Base-by-base conservation (phyloP, 208 protist genomes). In the Tritrichomonas musculus region DNA sequence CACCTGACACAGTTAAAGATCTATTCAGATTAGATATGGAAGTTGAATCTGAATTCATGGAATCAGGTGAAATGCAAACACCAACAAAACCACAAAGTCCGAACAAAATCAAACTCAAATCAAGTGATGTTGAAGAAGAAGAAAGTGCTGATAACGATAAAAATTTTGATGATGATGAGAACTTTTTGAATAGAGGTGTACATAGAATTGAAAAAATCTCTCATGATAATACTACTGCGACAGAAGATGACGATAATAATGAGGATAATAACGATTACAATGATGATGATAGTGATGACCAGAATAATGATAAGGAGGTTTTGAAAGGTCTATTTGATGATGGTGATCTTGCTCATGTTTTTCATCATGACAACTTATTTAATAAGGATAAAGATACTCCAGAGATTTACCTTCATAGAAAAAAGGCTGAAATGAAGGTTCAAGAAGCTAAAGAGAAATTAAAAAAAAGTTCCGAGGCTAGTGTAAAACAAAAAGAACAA, bases 1-100 rank as follows among this genome's bases (percentile, higher is more conserved):
- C 97, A 77, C 92, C 95, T 39, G 49, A 65, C 27, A 96, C 97
- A 94, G 95, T 98, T 64, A 95, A 96, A 84, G 97, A 98, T 72
- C 95, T 97, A 49, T 97, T 98, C 93, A 95, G 97, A 44, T 66
- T 65, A 0, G 93, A 93, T 36, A n/a, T 65, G 39, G 72, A 41
- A 17, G 30, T 44, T 20, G 50, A 92, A 33, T 41, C 8, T 50
- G 82, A 69, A 39, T 92, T 60, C 82, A 66, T 57, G 9, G n/a
- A 92, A 92, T 33, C 27, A 77, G 69, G 27, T 30, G 17, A 69
- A 69, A 27, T 30, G 27, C 60, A 27, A 69, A 30, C 60, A 69
- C 27, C 20, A 69, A 69, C 60, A 69, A 69, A 27, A 69, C 20
- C 17, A 69, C 20, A 27, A 69, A 69, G 27, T 30, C 27, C 17